Percentiles rank a stretch among this genome's conserved stretches.
Conservation (phyloP, 2,329 filamentous ascomycete genomes). For the Aspergillus hortae region DNA sequence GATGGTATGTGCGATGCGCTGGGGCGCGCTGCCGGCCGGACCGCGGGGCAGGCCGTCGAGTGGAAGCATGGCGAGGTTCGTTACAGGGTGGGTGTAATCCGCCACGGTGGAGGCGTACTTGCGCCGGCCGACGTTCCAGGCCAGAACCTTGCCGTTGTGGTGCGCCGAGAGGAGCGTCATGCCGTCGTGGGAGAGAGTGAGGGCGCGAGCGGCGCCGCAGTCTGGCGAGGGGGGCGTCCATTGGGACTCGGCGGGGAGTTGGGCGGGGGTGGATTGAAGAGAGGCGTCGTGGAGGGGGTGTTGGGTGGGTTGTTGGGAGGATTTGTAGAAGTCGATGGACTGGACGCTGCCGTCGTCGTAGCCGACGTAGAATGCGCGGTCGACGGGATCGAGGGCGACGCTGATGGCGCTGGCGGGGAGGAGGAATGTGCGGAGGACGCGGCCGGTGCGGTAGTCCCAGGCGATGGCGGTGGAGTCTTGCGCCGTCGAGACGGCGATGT, state of each 20-base stretch:
- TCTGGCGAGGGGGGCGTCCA: constrained; percentile 58
- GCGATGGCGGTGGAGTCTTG: constrained; percentile 84
- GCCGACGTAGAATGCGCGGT: constrained; percentile 76
- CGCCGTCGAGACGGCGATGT: constrained; percentile 78
- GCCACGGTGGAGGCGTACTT: constrained; percentile 64
- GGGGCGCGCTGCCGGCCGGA: constrained; percentile 30
- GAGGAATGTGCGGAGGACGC: constrained; percentile 74
- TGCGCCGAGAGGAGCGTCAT: constrained; percentile 79
- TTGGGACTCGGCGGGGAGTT: constrained; percentile 38
- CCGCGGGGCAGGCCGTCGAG: constrained; percentile 50
- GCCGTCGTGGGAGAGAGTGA: constrained; percentile 78
- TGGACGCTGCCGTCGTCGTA: constrained; percentile 79
- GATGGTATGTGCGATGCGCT: constrained; percentile 56
- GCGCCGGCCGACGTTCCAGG: constrained; percentile 74
- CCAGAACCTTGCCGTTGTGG: constrained; percentile 69
- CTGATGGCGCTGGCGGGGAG: constrained; percentile 71
- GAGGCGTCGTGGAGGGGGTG: constrained; percentile 33
- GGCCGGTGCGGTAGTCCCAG: constrained; percentile 85
- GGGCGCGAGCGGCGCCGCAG: constrained; percentile 62
- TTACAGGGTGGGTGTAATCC: constrained; percentile 76
- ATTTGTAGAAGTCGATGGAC: constrained; percentile 68
- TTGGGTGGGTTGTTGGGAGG: constrained; percentile 36
- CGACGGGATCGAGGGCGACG: constrained; percentile 73
- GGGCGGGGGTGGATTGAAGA: constrained; percentile 39
- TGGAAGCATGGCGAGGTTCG: constrained; percentile 71